Conservation (phyloP, 345 rosid genomes). For the Pugionium dolabratum region DNA sequence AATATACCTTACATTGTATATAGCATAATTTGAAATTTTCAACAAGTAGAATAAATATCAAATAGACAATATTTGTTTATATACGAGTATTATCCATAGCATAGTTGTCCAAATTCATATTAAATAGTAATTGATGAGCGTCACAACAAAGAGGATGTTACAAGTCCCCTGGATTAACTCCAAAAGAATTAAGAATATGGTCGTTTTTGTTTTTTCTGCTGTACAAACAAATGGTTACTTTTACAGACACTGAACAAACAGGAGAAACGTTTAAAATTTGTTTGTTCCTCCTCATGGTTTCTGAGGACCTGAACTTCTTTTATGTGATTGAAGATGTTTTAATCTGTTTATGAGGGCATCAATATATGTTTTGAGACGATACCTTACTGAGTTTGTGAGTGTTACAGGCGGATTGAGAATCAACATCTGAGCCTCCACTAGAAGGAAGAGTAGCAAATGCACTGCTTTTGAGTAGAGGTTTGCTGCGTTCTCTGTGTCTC, state of each 20-base stretch:
- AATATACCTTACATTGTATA: too few relatives aligned
- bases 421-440: conserved; percentile 84
- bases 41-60: too few relatives aligned
- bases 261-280: conserved; percentile 5
- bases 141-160: conserved; percentile 32
- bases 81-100: too few relatives aligned
- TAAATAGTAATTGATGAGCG: conserved; percentile 17
- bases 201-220: conserved; percentile 37
- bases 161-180: conserved; percentile 29
- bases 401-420: conserved; percentile 88
- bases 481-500: conserved; percentile 65
- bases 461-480: conserved; percentile 71
- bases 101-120: too few relatives aligned
- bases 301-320: conserved; percentile 54
- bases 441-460: conserved; percentile 66
- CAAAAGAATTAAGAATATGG: conserved; percentile 54
- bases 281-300: conserved; percentile 29
- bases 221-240: conserved; percentile 54
- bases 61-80: too few relatives aligned
- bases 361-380: conserved; percentile 68
- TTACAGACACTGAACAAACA: conserved; percentile 16
- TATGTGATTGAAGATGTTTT: conserved; percentile 57
- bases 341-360: conserved; percentile 64
- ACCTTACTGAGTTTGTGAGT: conserved; percentile 77
- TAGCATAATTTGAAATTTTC: too few relatives aligned